Evolutionary conservation across 306 rosid genomes (phyloP).

Genomic region (Alnus rubra): DNA sequence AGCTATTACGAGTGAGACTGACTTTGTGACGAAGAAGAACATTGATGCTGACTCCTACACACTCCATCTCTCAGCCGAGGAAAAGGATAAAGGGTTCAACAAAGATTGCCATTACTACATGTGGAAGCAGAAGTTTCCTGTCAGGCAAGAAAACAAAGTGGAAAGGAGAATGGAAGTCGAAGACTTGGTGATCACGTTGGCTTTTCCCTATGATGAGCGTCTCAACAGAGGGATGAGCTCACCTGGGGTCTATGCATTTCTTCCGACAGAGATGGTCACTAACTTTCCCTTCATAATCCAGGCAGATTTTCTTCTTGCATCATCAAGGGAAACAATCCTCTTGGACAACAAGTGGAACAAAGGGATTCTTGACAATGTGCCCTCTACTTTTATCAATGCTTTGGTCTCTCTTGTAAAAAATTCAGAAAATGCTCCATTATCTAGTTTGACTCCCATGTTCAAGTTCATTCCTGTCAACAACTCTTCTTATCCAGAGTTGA

Average conservation of each 20-base stretch:
- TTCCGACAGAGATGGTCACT: slow-evolving; percentile 78
- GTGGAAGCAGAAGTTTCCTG: slow-evolving; percentile 77
- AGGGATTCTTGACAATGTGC: slow-evolving; percentile 70
- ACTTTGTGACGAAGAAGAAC: slow-evolving; percentile 48
- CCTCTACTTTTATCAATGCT: slow-evolving; percentile 61
- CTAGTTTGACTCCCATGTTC: slow-evolving; percentile 45
- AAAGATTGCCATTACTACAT: slow-evolving; percentile 53
- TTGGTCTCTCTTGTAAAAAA: slow-evolving; percentile 47
- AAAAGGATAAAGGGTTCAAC: slow-evolving; percentile 20
- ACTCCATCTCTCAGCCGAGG: slow-evolving; percentile 48
- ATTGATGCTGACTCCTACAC: slow-evolving; percentile 71
- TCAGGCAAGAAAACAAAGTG: slow-evolving; percentile 42
- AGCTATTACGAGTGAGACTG: slow-evolving; percentile 54
- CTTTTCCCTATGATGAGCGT: slow-evolving; percentile 60
- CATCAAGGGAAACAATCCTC: slow-evolving; percentile 73
- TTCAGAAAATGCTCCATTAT: slow-evolving; percentile 41
- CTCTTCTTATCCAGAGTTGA: slow-evolving; percentile 43
- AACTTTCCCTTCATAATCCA: slow-evolving; percentile 75
- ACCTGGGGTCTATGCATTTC: slow-evolving; percentile 68
- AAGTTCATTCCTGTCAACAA: slow-evolving; percentile 49
- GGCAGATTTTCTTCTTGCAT: slow-evolving; percentile 71
- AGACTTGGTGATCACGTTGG: slow-evolving; percentile 60
- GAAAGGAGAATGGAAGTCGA: slow-evolving; percentile 63
- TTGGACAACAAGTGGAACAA: slow-evolving; percentile 71
- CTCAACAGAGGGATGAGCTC: slow-evolving; percentile 41